These are phyloP conservation scores for Telfairia occidentalis DNA, from an alignment of 331 rosid species.

Conservation along the genomic window DNA sequence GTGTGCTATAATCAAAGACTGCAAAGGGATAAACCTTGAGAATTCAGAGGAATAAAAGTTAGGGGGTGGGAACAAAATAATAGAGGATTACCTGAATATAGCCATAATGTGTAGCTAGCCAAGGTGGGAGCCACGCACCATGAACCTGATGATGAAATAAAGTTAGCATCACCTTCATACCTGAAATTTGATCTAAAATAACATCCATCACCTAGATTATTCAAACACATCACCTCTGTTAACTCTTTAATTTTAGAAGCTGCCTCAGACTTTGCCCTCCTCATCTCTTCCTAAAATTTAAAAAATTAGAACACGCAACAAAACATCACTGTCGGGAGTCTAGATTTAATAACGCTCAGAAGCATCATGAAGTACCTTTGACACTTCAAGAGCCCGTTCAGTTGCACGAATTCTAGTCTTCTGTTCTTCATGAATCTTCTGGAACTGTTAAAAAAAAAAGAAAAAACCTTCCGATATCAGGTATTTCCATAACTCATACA, in stretches of 20 bases:
- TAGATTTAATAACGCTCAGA: not conserved
- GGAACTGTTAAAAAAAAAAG: conserved; percentile 32
- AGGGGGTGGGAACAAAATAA: not conserved
- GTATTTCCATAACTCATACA: not conserved
- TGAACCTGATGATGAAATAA: conserved; percentile 47
- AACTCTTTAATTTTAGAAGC: conserved; percentile 46
- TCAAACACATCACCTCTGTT: conserved; percentile 36
- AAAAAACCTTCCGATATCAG: not conserved
- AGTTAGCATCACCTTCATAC: conserved; percentile 16
- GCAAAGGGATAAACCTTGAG: not conserved
- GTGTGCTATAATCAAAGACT: not conserved
- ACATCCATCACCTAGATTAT: not conserved
- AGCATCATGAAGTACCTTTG: conserved; percentile 50
- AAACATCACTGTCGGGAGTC: conserved; percentile 16
- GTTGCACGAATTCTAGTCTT: conserved; percentile 47
- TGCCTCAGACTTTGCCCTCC: conserved; percentile 70
- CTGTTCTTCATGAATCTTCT: conserved; percentile 64
- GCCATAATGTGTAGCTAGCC: conserved; percentile 57
- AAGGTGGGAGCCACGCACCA: conserved; percentile 91
- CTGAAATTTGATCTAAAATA: conserved; percentile 2
- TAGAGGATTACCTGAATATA: not conserved
- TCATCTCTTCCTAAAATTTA: conserved; percentile 57
- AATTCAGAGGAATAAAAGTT: not conserved
- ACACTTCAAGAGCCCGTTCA: conserved; percentile 80
- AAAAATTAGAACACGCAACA: not conserved